Conservation (phyloP, 805 yeast genomes). For the Candida wancherniae region DNA sequence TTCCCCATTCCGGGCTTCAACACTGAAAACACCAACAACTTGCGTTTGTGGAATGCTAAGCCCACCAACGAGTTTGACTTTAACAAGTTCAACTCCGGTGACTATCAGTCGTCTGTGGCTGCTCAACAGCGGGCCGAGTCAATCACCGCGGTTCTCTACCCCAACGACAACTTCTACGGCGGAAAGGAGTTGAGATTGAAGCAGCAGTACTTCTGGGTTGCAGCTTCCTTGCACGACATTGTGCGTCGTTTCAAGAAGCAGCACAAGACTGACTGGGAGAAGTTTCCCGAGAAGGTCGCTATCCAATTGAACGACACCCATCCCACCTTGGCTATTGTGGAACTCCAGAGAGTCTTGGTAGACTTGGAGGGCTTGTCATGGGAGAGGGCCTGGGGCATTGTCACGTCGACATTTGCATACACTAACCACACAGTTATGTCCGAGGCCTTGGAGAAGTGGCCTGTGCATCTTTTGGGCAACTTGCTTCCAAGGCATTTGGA, state of each 20-base stretch:
- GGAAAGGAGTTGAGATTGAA: slow-evolving; percentile 91
- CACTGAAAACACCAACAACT: slow-evolving; percentile 78
- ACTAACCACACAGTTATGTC: slow-evolving; percentile 94
- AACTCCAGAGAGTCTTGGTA: slow-evolving; percentile 77
- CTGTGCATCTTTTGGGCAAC: slow-evolving; percentile 71
- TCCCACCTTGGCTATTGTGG: slow-evolving; percentile 88
- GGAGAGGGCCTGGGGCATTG: slow-evolving; percentile 84
- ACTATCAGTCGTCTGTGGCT: slow-evolving; percentile 76
- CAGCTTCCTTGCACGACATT: slow-evolving; percentile 88
- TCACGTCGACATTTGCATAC: slow-evolving; percentile 76
- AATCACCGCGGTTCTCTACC: slow-evolving; percentile 87
- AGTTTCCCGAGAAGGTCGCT: slow-evolving; percentile 81
- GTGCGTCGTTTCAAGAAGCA: slow-evolving; percentile 83
- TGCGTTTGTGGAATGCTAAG: slow-evolving; percentile 84
- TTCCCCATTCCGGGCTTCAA: slow-evolving; percentile 90
- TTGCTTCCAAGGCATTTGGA: slow-evolving; percentile 88
- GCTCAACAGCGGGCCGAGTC: slow-evolving; percentile 88
- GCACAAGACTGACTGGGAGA: slow-evolving; percentile 65
- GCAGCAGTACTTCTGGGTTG: slow-evolving; percentile 96
- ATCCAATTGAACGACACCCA: slow-evolving; percentile 94
- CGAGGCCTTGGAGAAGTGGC: slow-evolving; percentile 96
- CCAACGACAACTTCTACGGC: slow-evolving; percentile 86
- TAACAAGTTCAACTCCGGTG: slow-evolving; percentile 86
- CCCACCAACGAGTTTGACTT: slow-evolving; percentile 92
- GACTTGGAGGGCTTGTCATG: slow-evolving; percentile 79